Evolutionary conservation across 257 asterid species (phyloP).

Genomic region (Solanum gracilifrons): DNA sequence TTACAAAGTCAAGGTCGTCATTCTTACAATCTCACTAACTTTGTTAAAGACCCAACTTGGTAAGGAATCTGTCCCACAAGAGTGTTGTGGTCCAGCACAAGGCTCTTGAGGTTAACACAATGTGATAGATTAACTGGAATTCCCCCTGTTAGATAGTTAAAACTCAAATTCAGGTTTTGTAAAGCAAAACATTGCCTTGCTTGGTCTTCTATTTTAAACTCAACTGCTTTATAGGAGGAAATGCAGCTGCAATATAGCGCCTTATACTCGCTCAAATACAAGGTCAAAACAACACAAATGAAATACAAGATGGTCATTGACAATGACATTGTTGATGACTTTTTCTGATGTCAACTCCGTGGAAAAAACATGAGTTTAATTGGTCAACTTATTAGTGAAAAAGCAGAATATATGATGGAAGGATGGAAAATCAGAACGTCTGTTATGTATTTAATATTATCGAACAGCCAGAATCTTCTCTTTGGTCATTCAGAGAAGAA

Average conservation of each 20-base stretch:
- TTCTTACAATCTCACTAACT: slow-evolving; percentile 5
- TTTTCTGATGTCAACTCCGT: neutral
- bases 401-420: neutral
- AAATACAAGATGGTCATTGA: neutral
- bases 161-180: neutral
- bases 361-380: neutral
- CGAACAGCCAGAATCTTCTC: neutral
- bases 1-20: slow-evolving; percentile 24
- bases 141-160: neutral
- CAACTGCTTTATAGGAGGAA: neutral
- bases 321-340: neutral
- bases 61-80: slow-evolving; percentile 15
- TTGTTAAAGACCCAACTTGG: slow-evolving; percentile 6
- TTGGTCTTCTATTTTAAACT: no score
- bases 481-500: no score
- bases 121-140: slow-evolving; percentile 21
- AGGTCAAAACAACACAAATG: neutral
- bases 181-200: no score
- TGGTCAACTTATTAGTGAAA: neutral
- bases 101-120: slow-evolving; percentile 16
- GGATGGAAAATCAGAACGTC: no score
- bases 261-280: neutral
- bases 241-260: neutral
- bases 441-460: neutral
- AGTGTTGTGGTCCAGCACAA: slow-evolving; percentile 22